Evolutionary conservation across 2,329 filamentous ascomycete genomes (phyloP), one percentile per base, ranked within the genome.

Genomic region (Pyricularia pennisetigena): DNA sequence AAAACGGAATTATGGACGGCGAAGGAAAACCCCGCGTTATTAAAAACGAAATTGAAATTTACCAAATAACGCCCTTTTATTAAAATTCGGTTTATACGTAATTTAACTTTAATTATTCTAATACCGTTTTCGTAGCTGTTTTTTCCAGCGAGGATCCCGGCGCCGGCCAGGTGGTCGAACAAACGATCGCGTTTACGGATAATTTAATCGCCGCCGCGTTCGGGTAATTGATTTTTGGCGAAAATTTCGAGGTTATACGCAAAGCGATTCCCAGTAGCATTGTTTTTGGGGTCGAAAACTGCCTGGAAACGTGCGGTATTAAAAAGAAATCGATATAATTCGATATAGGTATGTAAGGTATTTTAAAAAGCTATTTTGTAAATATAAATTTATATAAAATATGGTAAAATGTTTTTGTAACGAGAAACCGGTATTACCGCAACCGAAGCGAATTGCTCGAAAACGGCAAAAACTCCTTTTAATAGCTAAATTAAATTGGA

Each of bases 31-130:
- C 77, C 26, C 77, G 82, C 68, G 71, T 72, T 66, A 70, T 80
- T 69, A 68, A 68, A 66, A 78, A 77, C 71, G 75, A 72, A 35
- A 74, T 86, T 57, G 72, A 71, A 12, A 74, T 77, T 69, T 79
- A 79, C 74, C 79, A 83, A 75, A 82, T 85, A 76, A 84, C 82
- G 2, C 80, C 83, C 65, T 86, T 86, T 76, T 84, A 82, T 72
- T 81, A 82, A 74, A 85, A 85, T 29, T 79, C 80, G 6, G 74
- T 86, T 26, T 86, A 88, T 76, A 83, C 81, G 8, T 82, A 86
- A 73, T 85, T 80, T 75, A 88, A 87, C 77, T 83, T 84, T 1
- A 77, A 81, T 71, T 87, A 85, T 75, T 77, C 80, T 62, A 75
- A 80, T 49, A 82, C 81, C 68, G 77, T 80, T 24, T 85, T 85